These are phyloP conservation scores for Stropharia rugosoannulata DNA, from an alignment of 768 basidiomycete species.

Conservation along the genomic window DNA sequence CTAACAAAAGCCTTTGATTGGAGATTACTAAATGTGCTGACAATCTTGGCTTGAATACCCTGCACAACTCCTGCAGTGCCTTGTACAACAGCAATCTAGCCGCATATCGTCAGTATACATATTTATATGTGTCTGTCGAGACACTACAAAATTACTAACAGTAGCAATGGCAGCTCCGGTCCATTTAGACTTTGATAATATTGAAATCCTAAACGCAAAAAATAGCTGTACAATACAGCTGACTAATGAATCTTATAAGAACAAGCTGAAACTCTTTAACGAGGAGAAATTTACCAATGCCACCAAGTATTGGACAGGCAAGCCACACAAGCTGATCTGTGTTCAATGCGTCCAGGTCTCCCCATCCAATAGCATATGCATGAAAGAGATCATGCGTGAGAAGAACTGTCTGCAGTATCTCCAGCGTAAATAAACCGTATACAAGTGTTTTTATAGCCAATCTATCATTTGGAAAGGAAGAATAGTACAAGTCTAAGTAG, in stretches of 20 bases:
- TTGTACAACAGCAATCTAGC: conserved; percentile 8
- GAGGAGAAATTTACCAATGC: conserved; percentile 1
- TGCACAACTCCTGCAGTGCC: not conserved
- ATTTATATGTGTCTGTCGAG: too few species aligned
- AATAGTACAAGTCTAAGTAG: conserved; percentile 23
- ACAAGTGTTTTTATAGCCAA: conserved; percentile 14
- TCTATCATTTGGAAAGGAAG: conserved; percentile 21
- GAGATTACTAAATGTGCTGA: conserved; percentile 4
- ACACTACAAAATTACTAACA: not conserved
- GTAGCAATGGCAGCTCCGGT: conserved; percentile 6
- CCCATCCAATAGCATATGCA: conserved; percentile 20
- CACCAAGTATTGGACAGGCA: conserved; percentile 19
- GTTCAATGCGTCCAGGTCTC: conserved; percentile 13
- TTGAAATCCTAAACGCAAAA: conserved; percentile 20
- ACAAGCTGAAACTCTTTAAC: not conserved
- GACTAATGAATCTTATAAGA: conserved; percentile 1
- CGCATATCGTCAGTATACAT: not conserved
- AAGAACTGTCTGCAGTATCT: conserved; percentile 23
- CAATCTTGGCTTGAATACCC: not conserved
- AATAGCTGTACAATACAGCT: conserved; percentile 19
- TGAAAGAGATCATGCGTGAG: conserved; percentile 18
- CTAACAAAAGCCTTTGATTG: conserved; percentile 3
- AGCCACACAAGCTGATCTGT: conserved; percentile 18
- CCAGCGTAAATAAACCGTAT: conserved; percentile 19
- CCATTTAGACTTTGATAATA: conserved; percentile 16